Conservation (phyloP, 1,284 basidiomycete species). For the Vanrija humicola region DNA sequence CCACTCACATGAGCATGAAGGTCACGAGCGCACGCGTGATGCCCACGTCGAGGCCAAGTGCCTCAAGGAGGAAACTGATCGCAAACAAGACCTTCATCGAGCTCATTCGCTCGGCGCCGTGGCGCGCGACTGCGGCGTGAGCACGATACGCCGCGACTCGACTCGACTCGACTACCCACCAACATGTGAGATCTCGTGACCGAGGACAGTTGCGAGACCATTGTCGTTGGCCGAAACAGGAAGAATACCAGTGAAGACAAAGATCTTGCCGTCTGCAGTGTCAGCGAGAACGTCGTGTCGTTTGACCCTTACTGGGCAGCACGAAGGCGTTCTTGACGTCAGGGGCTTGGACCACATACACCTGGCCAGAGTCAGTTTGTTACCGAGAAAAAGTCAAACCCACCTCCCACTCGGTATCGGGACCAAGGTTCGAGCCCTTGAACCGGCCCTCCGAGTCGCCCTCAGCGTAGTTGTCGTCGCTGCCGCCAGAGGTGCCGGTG, state of each 20-base stretch:
- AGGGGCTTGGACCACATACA: conserved; percentile 75
- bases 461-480: conserved; percentile 9
- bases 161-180: conserved; percentile 58
- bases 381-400: conserved; percentile 3
- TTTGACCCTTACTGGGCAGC: conserved; percentile 56
- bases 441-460: not conserved
- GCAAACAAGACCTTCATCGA: conserved; percentile 56
- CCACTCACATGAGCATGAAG: conserved; percentile 56
- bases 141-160: conserved; percentile 28
- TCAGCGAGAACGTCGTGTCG: not conserved
- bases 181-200: conserved; percentile 87
- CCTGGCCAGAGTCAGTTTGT: conserved; percentile 43
- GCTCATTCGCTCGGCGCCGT: conserved; percentile 49
- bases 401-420: conserved; percentile 48
- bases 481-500: conserved; percentile 15
- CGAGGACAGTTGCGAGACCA: conserved; percentile 79
- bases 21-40: conserved; percentile 52
- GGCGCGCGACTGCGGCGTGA: conserved; percentile 7
- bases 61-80: conserved; percentile 55
- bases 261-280: conserved; percentile 61
- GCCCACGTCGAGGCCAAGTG: conserved; percentile 60
- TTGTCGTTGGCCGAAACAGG: conserved; percentile 73
- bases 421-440: conserved; percentile 4
- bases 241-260: conserved; percentile 86
- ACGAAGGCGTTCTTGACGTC: conserved; percentile 77